Conservation (phyloP, 2,329 filamentous ascomycete genomes). For the Penicillium janthinellum region DNA sequence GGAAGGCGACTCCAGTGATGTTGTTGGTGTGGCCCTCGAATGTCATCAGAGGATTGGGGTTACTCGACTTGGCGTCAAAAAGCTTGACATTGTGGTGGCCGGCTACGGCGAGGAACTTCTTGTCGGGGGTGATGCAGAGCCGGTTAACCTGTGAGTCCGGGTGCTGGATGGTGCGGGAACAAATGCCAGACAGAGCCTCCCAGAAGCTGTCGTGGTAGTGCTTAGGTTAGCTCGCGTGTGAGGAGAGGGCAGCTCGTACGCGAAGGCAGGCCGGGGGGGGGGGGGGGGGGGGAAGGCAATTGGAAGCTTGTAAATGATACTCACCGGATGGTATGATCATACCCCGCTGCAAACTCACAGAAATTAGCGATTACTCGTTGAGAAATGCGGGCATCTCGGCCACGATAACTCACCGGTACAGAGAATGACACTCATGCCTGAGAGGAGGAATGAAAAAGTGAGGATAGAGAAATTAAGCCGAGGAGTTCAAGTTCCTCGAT, state of each 20-base stretch:
- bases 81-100: slow-evolving; percentile 89
- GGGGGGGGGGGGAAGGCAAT: background rate
- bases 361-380: slow-evolving; percentile 21
- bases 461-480: too few species aligned
- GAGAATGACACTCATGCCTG: slow-evolving; percentile 65
- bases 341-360: slow-evolving; percentile 58
- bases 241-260: background rate
- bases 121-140: slow-evolving; percentile 96
- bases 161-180: slow-evolving; percentile 95
- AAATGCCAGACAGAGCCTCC: slow-evolving; percentile 97
- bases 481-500: too few species aligned
- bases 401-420: slow-evolving; percentile 60
- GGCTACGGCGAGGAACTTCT: slow-evolving; percentile 85
- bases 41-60: slow-evolving; percentile 86
- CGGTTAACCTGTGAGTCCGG: slow-evolving; percentile 98
- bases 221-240: background rate
- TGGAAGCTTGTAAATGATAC: slow-evolving; percentile 19
- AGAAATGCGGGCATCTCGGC: slow-evolving; percentile 22
- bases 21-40: slow-evolving; percentile 97
- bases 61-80: slow-evolving; percentile 98
- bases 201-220: slow-evolving; percentile 70
- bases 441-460: too few species aligned
- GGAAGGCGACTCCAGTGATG: slow-evolving; percentile 94
- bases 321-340: slow-evolving; percentile 75
- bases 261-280: too few species aligned